These are phyloP conservation scores for Parsonsia alboflavescens DNA, from an alignment of 257 asterid species.

Conservation along the genomic window DNA sequence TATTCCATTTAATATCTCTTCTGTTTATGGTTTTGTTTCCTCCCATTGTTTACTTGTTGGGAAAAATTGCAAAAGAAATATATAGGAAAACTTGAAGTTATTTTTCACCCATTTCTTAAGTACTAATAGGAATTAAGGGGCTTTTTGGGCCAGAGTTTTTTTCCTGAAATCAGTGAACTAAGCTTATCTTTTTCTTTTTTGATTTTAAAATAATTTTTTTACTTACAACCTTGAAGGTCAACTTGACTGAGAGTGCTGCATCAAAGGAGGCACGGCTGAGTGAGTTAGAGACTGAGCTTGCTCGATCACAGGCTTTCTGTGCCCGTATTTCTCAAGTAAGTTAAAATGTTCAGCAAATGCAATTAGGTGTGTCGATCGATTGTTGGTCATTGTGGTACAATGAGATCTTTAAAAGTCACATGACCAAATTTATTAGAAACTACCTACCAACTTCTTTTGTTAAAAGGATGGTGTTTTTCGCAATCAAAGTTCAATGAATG, in stretches of 20 bases:
- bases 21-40: neutral
- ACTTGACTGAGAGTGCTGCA: conserved; percentile 61
- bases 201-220: neutral
- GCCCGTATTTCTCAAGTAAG: conserved; percentile 62
- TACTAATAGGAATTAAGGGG: neutral
- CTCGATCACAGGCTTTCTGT: conserved; percentile 51
- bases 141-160: too few relatives aligned
- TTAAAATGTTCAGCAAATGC: neutral
- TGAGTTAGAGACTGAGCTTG: conserved; percentile 69
- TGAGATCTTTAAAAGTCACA: neutral
- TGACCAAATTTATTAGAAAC: neutral
- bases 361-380: neutral
- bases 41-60: neutral
- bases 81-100: neutral
- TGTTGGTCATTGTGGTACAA: neutral
- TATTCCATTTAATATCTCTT: neutral
- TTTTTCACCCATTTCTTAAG: too few relatives aligned
- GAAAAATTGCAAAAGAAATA: neutral
- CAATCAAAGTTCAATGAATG: neutral
- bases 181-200: neutral
- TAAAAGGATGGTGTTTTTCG: neutral
- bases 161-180: too few relatives aligned
- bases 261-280: conserved; percentile 59
- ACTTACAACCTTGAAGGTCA: conserved; percentile 36
- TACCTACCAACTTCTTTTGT: neutral